These are phyloP conservation scores for Xylariaceae sp. DNA, from an alignment of 2,329 filamentous ascomycete species.

Conservation along the genomic window DNA sequence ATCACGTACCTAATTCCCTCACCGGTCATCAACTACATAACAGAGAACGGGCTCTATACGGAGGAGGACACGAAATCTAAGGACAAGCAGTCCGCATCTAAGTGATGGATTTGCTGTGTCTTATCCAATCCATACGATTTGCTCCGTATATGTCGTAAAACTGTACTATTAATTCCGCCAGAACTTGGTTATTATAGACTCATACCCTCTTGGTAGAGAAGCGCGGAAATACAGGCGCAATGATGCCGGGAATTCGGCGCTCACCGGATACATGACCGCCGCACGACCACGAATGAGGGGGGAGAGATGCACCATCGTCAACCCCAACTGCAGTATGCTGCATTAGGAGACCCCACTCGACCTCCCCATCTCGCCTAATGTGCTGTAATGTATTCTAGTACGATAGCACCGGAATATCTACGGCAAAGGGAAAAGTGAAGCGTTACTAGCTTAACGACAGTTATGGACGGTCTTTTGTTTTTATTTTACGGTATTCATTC, in stretches of 20 bases:
- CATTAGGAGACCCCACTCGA: too few species aligned
- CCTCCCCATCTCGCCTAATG: too few species aligned
- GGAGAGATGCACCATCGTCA: too few species aligned
- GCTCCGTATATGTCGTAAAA: conserved; percentile 1
- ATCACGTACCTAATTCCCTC: conserved; percentile 78
- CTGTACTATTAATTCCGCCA: conserved; percentile 5
- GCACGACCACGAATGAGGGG: too few species aligned
- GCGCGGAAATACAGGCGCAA: conserved; percentile 6
- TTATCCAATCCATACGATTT: background rate
- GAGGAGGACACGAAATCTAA: conserved; percentile 38
- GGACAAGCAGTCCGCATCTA: conserved; percentile 36
- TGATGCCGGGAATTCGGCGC: conserved; percentile 12
- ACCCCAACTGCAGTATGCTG: too few species aligned
- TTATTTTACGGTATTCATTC: too few species aligned
- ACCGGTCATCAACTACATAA: conserved; percentile 69
- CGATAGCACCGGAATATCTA: too few species aligned
- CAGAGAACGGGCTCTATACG: conserved; percentile 67
- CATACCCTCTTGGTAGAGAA: background rate
- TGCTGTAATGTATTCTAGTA: too few species aligned
- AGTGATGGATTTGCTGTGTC: conserved; percentile 21
- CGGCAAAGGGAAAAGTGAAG: too few species aligned
- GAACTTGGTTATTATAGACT: background rate
- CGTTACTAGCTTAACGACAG: too few species aligned
- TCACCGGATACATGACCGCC: conserved; percentile 9
- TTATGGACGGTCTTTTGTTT: too few species aligned